phyloP scores from a whole-genome alignment of 441 rosid species.

The Jatropha multifida region DNA sequence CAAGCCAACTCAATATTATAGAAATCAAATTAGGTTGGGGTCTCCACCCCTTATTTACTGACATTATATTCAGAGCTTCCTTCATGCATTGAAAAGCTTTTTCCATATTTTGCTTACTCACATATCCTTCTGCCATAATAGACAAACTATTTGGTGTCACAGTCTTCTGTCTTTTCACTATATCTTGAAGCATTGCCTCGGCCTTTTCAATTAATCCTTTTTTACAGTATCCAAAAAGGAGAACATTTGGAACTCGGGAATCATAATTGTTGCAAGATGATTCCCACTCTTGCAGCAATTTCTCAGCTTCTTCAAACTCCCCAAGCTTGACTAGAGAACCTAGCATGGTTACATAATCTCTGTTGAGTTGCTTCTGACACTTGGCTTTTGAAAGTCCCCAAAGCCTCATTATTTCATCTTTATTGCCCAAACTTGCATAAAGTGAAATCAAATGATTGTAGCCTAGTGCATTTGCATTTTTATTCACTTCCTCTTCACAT shows the following conservation, averaged over 20 bases:
- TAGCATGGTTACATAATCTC: conserved; percentile 45
- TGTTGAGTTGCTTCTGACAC: conserved; percentile 39
- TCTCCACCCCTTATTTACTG: conserved; percentile 37
- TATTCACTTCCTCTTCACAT: conserved; percentile 41
- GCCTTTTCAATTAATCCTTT: conserved; percentile 45
- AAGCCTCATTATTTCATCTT: conserved; percentile 47
- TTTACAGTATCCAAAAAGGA: conserved; percentile 44
- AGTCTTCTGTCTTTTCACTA: conserved; percentile 32
- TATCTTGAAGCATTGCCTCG: conserved; percentile 36
- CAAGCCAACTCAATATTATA: conserved; percentile 47
- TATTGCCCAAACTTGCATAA: conserved; percentile 47
- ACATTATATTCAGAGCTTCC: conserved; percentile 42
- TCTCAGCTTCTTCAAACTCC: conserved; percentile 44
- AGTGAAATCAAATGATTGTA: conserved; percentile 48
- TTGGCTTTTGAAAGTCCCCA: conserved; percentile 43
- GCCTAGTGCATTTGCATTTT: conserved; percentile 27
- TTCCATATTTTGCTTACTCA: conserved; percentile 42
- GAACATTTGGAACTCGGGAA: conserved; percentile 52
- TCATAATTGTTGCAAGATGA: conserved; percentile 37
- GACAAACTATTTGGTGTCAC: conserved; percentile 52
- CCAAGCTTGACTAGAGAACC: conserved; percentile 45
- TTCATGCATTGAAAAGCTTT: conserved; percentile 49
- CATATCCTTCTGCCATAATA: conserved; percentile 38
- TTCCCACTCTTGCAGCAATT: conserved; percentile 49
- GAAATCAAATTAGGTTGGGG: conserved; percentile 41